Conservation (phyloP, 306 rosid genomes). For the Trifolium subterraneum region DNA sequence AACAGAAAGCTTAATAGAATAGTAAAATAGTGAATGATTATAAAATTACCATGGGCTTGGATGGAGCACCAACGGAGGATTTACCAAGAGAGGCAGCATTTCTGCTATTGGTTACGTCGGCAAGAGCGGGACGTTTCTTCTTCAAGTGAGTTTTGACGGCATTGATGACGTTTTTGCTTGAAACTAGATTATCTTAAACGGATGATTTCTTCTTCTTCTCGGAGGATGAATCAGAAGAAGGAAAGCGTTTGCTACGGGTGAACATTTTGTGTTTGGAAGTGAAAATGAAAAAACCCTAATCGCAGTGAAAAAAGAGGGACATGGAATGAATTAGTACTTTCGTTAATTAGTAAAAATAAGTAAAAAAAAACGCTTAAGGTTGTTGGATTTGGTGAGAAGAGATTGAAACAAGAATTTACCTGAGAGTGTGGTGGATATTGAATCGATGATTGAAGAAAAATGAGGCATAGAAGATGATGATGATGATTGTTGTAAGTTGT, state of each 20-base stretch:
- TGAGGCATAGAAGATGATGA: constrained; percentile 18
- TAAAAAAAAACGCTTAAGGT: not conserved
- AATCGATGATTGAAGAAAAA: constrained; percentile 18
- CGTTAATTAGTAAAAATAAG: not conserved
- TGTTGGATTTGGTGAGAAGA: not conserved
- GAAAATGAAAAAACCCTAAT: constrained; percentile 37
- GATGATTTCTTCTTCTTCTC: constrained; percentile 35
- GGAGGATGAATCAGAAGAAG: constrained; percentile 33
- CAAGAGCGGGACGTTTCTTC: constrained; percentile 63
- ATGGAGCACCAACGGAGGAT: constrained; percentile 22
- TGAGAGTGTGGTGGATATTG: not conserved
- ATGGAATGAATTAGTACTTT: constrained; percentile 23
- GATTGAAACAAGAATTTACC: not conserved
- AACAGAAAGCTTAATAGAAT: too few relatives aligned
- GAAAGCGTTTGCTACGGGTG: constrained; percentile 30
- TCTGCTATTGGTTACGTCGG: constrained; percentile 54
- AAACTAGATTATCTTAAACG: constrained; percentile 22
- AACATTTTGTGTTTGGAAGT: constrained; percentile 43
- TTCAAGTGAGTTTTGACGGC: constrained; percentile 43
- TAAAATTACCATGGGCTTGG: constrained; percentile 54
- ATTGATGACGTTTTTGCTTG: constrained; percentile 37
- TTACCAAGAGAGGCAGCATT: constrained; percentile 41
- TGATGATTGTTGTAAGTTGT: not conserved
- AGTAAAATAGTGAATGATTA: not conserved
- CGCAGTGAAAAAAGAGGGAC: constrained; percentile 37